Evolutionary conservation across 1,284 basidiomycete genomes (phyloP), one percentile per base, ranked within the genome.

Genomic region (Stygiomarasmius scandens): DNA sequence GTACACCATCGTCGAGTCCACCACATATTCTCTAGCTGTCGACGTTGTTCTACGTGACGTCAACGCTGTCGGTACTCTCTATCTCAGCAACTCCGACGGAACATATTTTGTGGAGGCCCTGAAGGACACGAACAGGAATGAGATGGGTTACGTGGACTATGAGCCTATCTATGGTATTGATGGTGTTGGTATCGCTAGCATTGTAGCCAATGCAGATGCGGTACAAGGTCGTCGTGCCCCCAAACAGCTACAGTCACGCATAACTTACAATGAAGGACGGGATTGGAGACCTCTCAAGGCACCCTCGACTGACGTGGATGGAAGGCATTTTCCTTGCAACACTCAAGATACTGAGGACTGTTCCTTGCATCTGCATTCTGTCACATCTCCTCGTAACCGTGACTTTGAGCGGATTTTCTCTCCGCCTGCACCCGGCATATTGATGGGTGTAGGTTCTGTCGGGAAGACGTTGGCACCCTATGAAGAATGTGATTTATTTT

Each of bases 351-450:
- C 68, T 1, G 77, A 83, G 0, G 73, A 73, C 1, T 98, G 96
- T 71, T 87, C 93, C 0, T 78, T 98, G 0, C 96, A 98, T 69
- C 77, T 99, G 6, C 92, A 97, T 73, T 95, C 94, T 2, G 93
- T 98, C 24, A 94, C 95, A 0, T 80, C 85, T 6, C 89, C 92
- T 1, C 95, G 96, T 75, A 99, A 98, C 72, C 95, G 96, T 75
- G 99, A 98, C 72, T 91, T 90, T 64, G 96, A 96, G 0, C 86
- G 91, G 22, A 84, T 98, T 22, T 98, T 98, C 74, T 96, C 95
- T 0, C 95, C 94, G 0, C 89, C 93, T 10, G 96, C 96, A 0
- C 96, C 96, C 0, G 96, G 96, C 0, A 84, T 95, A 60, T 89
- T 95, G 32, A 96, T 99, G 92, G 96, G 90, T 32, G 95, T 99